Evolutionary conservation across 768 basidiomycete species (phyloP), one percentile per base, ranked within the genome.

Genomic region (Crassisporium funariophilum): DNA sequence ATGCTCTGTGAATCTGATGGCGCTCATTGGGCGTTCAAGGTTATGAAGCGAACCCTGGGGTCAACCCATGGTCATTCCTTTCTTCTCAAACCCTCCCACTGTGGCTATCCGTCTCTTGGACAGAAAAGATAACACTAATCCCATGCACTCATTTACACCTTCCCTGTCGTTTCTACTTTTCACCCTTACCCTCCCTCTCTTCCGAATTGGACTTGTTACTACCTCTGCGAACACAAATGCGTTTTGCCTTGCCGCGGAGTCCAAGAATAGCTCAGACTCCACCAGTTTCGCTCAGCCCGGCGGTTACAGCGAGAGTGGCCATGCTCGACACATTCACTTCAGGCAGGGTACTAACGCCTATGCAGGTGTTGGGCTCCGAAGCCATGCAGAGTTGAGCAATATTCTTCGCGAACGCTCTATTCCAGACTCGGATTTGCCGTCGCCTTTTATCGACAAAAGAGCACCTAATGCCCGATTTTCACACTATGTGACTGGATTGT

Each of bases 401-500:
- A 22, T 31, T 11, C 38, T 34, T 10, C 42, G 23, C 31, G 31
- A 16, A 33, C 31, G 31, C n/a, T 16, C 42, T 11, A 44, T 6
- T 27, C 10, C 11, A 29, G 27, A 25, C 25, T 25, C 42, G 44
- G 47, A 52, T 23, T 27, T 35, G 24, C 49, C 36, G 2, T 48
- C 45, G 27, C 53, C 42, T 24, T n/a, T n/a, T n/a, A n/a, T n/a
- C n/a, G 49, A 40, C 15, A 46, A 40, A 33, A 46, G 56, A 13
- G 54, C 52, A 9, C 49, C 50, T 13, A 50, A 48, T 31, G 58
- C 63, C 9, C 45, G 48, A 11, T 62, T 65, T 47, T 59, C 63
- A 4, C 53, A 50, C 41, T 68, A 60, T 44, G 41, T 49, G 15
- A 56, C 63, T 39, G 67, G 64, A 27, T 42, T 59, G 66, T 68